phyloP scores from a whole-genome alignment of 23 red algal genomes.

The Gracilariopsis chorda region DNA sequence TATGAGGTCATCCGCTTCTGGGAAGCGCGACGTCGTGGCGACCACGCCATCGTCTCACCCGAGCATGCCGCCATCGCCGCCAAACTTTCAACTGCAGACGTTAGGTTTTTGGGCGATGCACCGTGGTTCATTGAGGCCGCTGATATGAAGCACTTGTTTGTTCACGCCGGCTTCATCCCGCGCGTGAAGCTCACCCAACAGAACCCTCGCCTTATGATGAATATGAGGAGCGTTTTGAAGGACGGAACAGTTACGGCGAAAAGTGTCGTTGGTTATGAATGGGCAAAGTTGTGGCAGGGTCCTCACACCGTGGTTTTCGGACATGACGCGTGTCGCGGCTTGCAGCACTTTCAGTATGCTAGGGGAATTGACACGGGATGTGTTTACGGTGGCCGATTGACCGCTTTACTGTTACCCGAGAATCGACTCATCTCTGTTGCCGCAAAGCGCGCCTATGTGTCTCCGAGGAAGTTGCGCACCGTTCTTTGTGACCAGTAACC shows the following conservation, averaged over 20 bases:
- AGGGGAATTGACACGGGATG: constrained; percentile 95
- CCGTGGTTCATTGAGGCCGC: constrained; percentile 89
- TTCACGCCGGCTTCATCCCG: constrained; percentile 93
- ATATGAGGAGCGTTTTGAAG: constrained; percentile 73
- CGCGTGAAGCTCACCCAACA: constrained; percentile 77
- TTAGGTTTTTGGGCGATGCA: constrained; percentile 65
- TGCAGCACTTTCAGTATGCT: constrained; percentile 81
- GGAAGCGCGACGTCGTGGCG: constrained; percentile 34
- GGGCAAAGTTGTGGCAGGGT: constrained; percentile 92
- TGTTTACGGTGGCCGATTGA: constrained; percentile 93
- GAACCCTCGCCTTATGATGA: constrained; percentile 97
- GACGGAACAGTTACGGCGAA: constrained; percentile 81
- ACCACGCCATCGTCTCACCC: constrained; percentile 13
- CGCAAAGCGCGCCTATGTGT: constrained; percentile 83
- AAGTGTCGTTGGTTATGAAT: constrained; percentile 59
- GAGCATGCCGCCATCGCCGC: constrained; percentile 81
- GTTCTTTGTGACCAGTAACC: too few species aligned
- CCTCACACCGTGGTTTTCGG: constrained; percentile 91
- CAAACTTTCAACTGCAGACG: constrained; percentile 47
- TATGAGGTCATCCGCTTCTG: constrained; percentile 77
- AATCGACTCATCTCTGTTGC: constrained; percentile 79
- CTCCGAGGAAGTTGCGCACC: background rate
- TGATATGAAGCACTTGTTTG: constrained; percentile 75
- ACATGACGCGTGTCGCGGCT: constrained; percentile 88
- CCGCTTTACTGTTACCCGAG: constrained; percentile 87